These are phyloP conservation scores for Phytopythium mirpurense DNA, from an alignment of 352 stramenopile species.

Conservation along the genomic window DNA sequence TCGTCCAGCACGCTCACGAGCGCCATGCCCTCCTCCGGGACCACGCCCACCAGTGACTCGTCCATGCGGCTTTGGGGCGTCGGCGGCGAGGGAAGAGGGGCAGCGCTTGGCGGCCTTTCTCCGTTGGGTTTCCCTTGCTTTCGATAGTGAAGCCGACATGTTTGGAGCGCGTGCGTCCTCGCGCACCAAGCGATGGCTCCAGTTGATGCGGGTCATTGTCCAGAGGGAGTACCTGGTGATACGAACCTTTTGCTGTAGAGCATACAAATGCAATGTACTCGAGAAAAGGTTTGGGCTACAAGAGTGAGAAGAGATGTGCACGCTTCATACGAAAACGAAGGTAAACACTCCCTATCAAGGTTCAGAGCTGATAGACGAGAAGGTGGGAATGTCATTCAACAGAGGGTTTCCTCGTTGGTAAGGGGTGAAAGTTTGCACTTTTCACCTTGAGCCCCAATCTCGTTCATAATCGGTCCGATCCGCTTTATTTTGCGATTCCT, in stretches of 20 bases:
- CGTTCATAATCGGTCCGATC: neutral
- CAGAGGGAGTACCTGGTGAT: conserved; percentile 1
- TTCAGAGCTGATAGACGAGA: neutral
- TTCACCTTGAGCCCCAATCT: neutral
- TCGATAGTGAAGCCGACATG: conserved; percentile 4
- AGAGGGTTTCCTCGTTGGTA: conserved; percentile 2
- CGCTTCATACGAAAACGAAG: neutral
- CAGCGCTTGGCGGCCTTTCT: neutral
- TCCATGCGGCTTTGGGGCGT: neutral
- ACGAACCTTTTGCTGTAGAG: conserved; percentile 1
- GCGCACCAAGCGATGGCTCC: neutral
- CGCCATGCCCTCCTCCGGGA: conserved; percentile 27
- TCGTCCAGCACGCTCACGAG: conserved; percentile 35
- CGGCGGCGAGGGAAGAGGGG: neutral
- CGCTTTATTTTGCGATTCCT: neutral
- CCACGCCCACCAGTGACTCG: conserved; percentile 4
- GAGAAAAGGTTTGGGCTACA: too few relatives aligned
- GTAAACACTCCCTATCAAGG: neutral
- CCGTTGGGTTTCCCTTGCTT: neutral
- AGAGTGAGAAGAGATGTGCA: neutral
- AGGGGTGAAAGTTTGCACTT: neutral
- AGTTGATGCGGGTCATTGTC: conserved; percentile 3
- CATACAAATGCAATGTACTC: conserved; percentile 2
- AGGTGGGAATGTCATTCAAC: neutral
- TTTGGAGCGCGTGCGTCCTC: neutral